Evolutionary conservation across 495 filamentous ascomycete genomes (phyloP), one percentile per base, ranked within the genome.

Genomic region (Aspergillus diversus): DNA sequence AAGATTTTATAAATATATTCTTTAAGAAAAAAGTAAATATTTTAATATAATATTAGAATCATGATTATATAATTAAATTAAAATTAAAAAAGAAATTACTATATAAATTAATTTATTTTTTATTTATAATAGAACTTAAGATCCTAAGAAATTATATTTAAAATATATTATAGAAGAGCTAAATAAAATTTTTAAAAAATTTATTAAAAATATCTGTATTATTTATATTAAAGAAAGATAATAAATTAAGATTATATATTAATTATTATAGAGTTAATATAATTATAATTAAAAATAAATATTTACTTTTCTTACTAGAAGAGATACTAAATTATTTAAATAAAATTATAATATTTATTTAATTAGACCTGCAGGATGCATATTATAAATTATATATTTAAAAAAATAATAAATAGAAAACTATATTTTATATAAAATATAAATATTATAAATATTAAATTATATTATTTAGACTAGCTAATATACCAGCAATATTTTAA

Each of bases 241-340:
- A 57, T 2, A 31, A 5, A 27, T 4, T 21, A 46, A 46, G 17
- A 37, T 47, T 33, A 6, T 49, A 33, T 49, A 33, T 31, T 8
- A 31, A 50, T 51, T 34, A 50, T 59, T 34, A 35, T 21, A 7
- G 8, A 6, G 5, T 21, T 31, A 43, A 32, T 46, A 33, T 58
- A 58, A 47, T 49, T 48, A 59, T 59, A 48, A 48, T 32, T 33
- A 8, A 47, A 49, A 59, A 27, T 59, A 48, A 33, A 33, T 42
- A 17, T 21, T 9, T 56, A 5, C 27, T 42, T 21, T 43, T 43
- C 5, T 37, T 37, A n/a, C 37, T 56, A 15, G 6, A 39, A 31
- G 16, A 56, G 21, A 37, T 42, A 5, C n/a, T 56, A 16, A 56
- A 39, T 3, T 39, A 39, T 3, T 31, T 56, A 39, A 56, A 42